phyloP scores from a whole-genome alignment of 257 asterid genomes.

The Solanum virginianum region DNA sequence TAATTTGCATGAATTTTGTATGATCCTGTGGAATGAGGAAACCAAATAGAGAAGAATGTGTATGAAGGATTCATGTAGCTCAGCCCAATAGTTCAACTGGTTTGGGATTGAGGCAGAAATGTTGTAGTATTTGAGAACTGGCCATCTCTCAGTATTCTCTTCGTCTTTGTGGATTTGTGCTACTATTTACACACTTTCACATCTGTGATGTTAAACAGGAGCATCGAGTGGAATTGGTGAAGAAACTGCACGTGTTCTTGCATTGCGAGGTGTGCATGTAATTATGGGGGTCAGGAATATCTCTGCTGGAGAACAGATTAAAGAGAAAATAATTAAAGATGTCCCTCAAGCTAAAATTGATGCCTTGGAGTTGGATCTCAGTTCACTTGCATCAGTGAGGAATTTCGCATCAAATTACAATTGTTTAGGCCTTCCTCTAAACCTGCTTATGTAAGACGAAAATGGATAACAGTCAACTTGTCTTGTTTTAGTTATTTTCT shows the following conservation, averaged over 20 bases:
- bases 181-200: neutral
- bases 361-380: constrained; percentile 67
- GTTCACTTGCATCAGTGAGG: constrained; percentile 56
- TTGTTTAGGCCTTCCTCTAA: constrained; percentile 50
- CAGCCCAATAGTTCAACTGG: neutral
- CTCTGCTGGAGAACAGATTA: constrained; percentile 42
- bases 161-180: neutral
- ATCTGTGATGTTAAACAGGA: constrained; percentile 23
- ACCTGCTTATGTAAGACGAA: constrained; percentile 58
- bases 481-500: neutral
- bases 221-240: constrained; percentile 90
- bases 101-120: neutral
- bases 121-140: neutral
- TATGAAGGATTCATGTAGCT: neutral
- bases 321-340: constrained; percentile 35
- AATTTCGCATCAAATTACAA: constrained; percentile 55
- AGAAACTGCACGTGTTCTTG: constrained; percentile 84
- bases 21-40: neutral
- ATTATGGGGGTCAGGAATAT: constrained; percentile 64
- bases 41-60: neutral
- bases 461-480: neutral
- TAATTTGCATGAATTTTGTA: neutral
- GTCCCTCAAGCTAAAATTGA: constrained; percentile 63
- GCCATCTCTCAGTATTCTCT: neutral
- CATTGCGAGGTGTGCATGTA: constrained; percentile 66